A percentile compares a stretch with the other conserved stretches of the same genome.
These are phyloP conservation scores for Drechslera avenae DNA, from an alignment of 2,329 filamentous ascomycete species.

Conservation along the genomic window DNA sequence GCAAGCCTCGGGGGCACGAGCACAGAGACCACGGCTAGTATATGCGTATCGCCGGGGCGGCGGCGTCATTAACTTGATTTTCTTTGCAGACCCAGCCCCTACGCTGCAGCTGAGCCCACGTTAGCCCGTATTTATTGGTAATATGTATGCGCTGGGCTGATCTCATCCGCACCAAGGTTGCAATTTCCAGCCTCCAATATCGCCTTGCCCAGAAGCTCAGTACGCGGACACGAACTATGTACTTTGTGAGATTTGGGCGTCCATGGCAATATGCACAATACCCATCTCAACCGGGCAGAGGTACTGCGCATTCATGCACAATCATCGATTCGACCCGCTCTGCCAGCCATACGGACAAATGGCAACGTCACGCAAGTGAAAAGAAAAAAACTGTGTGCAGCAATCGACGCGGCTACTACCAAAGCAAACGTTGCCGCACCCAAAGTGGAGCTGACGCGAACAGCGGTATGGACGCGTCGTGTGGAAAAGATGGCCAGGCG, in stretches of 20 bases:
- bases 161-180: conserved; percentile 17
- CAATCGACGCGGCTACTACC: conserved; percentile 26
- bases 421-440: conserved; percentile 15
- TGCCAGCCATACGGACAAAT: conserved; percentile 13
- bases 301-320: neutral
- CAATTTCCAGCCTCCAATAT: conserved; percentile 11
- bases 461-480: conserved; percentile 43
- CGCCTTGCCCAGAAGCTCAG: neutral
- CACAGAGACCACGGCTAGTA: conserved; percentile 33
- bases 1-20: conserved; percentile 36
- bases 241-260: no score
- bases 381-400: conserved; percentile 38
- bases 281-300: neutral
- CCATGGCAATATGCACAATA: neutral
- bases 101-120: conserved; percentile 32
- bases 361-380: conserved; percentile 32
- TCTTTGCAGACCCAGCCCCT: conserved; percentile 43
- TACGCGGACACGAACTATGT: neutral
- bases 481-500: conserved; percentile 20
- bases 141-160: conserved; percentile 26
- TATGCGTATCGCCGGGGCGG: conserved; percentile 37
- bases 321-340: neutral
- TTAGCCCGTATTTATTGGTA: conserved; percentile 32
- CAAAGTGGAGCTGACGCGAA: conserved; percentile 33
- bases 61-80: conserved; percentile 33